Base-by-base conservation (phyloP, 2,329 filamentous ascomycete genomes). In the Xylaria multiplex region DNA sequence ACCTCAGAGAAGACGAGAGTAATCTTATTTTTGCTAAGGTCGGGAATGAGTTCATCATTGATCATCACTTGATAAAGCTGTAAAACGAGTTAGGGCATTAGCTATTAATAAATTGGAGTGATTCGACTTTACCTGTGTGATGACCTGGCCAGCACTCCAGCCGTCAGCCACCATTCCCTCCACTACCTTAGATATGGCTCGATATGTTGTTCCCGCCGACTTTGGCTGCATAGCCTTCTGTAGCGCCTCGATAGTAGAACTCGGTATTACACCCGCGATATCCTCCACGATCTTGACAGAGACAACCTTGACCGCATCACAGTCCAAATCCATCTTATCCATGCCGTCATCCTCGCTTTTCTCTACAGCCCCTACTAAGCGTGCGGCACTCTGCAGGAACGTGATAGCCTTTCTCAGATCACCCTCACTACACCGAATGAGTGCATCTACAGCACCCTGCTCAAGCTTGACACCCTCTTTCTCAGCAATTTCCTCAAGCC, bases 371-470 rank as follows among this genome's bases (percentile, higher is more conserved):
- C 93, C 93, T 1, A 96, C 93, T 48, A 99, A 81, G 67, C 93
- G 84, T 27, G 95, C 94, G n/a, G 94, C 94, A 77, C 93, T 97
- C 80, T 99, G 96, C 76, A 99, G 77, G 75, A 93, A 98, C 0
- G 96, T 99, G 73, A 99, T 98, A 1, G 96, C 95, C 77, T 97
- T 97, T 79, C 96, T 85, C 80, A 99, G 79, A 84, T 99, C 96
- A 46, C 96, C 96, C 74, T 99, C 96, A 62, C 92, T 93, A 72
- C 93, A 96, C 68, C 87, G 86, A 70, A 99, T 93, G 65, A 99
- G 82, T 37, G 92, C 90, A 71, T 97, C 92, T 19, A 96, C 82
- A 0, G 93, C 94, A 0, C 93, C 94, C 9, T 90, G 84, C 67
- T 93, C 93, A 37, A 97, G 80, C 46, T 79, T 81, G 5, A 99